These are phyloP conservation scores for Sarcocystis neurona DNA, from an alignment of 169 alveolate species.

Conservation along the genomic window DNA sequence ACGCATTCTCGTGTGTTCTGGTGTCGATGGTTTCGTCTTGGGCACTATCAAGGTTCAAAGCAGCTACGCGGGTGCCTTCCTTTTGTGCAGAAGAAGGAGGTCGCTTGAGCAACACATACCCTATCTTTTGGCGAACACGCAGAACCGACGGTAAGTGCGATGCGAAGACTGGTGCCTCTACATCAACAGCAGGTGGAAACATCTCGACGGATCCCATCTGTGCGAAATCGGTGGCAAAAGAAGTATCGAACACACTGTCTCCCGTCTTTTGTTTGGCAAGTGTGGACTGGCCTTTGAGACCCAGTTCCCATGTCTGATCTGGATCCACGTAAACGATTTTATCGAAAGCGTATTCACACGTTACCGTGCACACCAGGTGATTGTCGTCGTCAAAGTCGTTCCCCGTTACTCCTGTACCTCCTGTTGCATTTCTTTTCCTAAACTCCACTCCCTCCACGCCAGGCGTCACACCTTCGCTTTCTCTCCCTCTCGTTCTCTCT, in stretches of 20 bases:
- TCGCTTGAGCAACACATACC: too few relatives aligned
- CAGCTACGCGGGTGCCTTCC: background rate
- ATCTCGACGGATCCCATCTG: background rate
- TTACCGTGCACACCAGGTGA: background rate
- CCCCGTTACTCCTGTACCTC: too few relatives aligned
- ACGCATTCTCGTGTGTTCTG: background rate
- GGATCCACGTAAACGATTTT: slow-evolving; percentile 3
- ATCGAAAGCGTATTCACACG: background rate
- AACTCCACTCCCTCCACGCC: too few relatives aligned
- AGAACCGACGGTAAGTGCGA: background rate
- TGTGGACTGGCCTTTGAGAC: too few relatives aligned
- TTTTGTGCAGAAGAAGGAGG: background rate
- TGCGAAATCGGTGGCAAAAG: background rate
- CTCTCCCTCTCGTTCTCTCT: too few relatives aligned
- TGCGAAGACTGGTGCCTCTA: background rate
- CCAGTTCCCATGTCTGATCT: slow-evolving; percentile 27
- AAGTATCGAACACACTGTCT: too few relatives aligned
- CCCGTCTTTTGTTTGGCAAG: too few relatives aligned
- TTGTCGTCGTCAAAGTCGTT: too few relatives aligned
- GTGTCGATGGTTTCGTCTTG: background rate
- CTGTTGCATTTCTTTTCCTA: too few relatives aligned
- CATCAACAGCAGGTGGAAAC: background rate
- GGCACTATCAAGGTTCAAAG: background rate
- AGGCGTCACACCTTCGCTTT: too few relatives aligned
- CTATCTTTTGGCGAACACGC: too few relatives aligned